phyloP scores from a whole-genome alignment of 768 basidiomycete species.

The Leccinum subgranulosum region DNA sequence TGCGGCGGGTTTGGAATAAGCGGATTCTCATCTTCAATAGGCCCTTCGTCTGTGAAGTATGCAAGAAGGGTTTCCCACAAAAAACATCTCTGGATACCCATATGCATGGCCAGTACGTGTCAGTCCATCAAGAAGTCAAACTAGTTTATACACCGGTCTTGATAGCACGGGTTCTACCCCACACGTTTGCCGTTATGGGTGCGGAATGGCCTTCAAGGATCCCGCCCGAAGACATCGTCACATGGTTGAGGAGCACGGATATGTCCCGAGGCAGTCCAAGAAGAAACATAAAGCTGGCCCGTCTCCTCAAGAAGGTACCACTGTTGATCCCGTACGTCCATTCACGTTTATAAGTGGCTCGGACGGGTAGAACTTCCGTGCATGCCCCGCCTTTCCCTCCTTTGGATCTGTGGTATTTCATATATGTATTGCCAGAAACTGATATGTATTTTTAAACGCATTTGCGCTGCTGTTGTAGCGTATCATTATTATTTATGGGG shows the following conservation, averaged over 20 bases:
- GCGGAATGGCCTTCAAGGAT: constrained; percentile 57
- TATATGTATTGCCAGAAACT: constrained; percentile 20
- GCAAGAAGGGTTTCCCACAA: constrained; percentile 54
- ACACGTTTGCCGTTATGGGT: constrained; percentile 49
- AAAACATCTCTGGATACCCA: constrained; percentile 60
- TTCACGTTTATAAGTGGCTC: constrained; percentile 31
- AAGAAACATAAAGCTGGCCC: constrained; percentile 42
- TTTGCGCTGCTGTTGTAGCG: constrained; percentile 6
- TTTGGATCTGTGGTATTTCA: constrained; percentile 14
- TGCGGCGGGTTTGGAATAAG: constrained; percentile 9
- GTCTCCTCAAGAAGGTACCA: constrained; percentile 23
- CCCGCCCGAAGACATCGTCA: constrained; percentile 63
- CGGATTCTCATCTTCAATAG: constrained; percentile 32
- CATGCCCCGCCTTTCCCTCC: constrained; percentile 1
- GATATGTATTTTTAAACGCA: constrained; percentile 25
- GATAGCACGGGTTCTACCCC: constrained; percentile 57
- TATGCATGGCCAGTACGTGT: constrained; percentile 48
- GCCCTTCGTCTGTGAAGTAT: constrained; percentile 49
- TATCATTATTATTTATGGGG: constrained; percentile 21
- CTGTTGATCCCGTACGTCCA: constrained; percentile 30
- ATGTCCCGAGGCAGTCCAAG: constrained; percentile 43
- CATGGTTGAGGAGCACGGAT: constrained; percentile 50
- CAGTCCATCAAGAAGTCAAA: neutral
- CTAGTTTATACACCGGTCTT: constrained; percentile 11
- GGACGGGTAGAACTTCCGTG: constrained; percentile 18